phyloP scores from a whole-genome alignment of 305 asterid genomes.

The Fraxinus nigra region DNA sequence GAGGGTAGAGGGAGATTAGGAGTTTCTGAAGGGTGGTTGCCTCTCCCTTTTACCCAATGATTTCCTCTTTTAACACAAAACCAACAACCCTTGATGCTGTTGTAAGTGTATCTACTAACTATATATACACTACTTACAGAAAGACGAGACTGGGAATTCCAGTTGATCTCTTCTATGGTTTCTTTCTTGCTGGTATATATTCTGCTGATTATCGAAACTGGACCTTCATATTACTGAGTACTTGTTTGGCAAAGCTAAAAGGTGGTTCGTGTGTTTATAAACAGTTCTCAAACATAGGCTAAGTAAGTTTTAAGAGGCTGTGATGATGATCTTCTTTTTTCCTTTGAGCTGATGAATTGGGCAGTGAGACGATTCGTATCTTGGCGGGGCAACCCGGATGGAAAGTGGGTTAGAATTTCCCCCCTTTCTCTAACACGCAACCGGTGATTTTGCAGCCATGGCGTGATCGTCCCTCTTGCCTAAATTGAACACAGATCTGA shows the following conservation, averaged over 20 bases:
- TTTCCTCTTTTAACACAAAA: neutral
- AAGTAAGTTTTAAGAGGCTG: slow-evolving; percentile 22
- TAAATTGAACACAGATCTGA: slow-evolving; percentile 1
- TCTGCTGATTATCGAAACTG: neutral
- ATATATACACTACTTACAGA: neutral
- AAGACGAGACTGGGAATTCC: neutral
- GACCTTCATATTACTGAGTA: neutral
- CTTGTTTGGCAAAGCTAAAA: neutral
- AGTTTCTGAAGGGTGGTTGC: neutral
- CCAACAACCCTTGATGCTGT: slow-evolving; percentile 1
- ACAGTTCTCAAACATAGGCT: no score
- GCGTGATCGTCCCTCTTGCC: slow-evolving; percentile 4
- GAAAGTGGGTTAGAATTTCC: neutral
- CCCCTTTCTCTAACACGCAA: neutral
- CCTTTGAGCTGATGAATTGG: slow-evolving; percentile 23
- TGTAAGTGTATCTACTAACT: neutral
- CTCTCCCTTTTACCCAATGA: neutral
- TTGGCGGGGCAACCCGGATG: slow-evolving; percentile 44
- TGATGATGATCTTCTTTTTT: slow-evolving; percentile 24
- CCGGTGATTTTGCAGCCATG: slow-evolving; percentile 22
- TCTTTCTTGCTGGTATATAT: neutral
- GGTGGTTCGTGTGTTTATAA: no score
- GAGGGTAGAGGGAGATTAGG: neutral
- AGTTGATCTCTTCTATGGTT: neutral
- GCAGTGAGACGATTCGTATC: slow-evolving; percentile 32